Evolutionary conservation across 2,329 filamentous ascomycete species (phyloP).

Genomic region (Colletotrichum filicis): DNA sequence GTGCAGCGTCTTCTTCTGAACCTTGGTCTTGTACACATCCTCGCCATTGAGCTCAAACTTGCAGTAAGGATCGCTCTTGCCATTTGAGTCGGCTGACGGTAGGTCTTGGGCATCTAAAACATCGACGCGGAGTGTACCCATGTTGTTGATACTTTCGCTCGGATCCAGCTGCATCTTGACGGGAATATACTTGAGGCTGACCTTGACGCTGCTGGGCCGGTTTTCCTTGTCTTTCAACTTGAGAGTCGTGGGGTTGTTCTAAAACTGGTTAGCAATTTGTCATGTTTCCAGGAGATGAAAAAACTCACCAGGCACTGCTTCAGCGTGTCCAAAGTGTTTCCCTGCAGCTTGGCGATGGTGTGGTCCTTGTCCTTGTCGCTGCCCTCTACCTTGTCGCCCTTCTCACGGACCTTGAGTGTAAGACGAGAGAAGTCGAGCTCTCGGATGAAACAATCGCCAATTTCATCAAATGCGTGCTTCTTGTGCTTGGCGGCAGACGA

Average conservation of each 20-base stretch:
- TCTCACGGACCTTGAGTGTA: conserved; percentile 86
- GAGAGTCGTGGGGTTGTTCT: conserved; percentile 91
- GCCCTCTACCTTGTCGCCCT: conserved; percentile 72
- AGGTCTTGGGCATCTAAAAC: conserved; percentile 87
- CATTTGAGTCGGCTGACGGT: conserved; percentile 94
- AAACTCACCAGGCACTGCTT: conserved; percentile 83
- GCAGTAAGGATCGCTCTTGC: conserved; percentile 96
- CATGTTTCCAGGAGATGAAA: neutral
- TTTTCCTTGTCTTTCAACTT: conserved; percentile 84
- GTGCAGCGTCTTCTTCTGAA: conserved; percentile 95
- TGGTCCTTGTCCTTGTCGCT: conserved; percentile 78
- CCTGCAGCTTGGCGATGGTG: conserved; percentile 83
- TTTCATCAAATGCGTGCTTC: conserved; percentile 84
- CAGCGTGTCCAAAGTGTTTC: conserved; percentile 86
- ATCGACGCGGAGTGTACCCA: conserved; percentile 94
- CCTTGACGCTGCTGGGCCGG: conserved; percentile 80
- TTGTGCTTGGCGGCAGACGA: conserved; percentile 80
- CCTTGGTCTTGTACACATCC: conserved; percentile 94
- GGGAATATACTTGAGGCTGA: conserved; percentile 94
- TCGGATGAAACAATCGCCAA: conserved; percentile 94
- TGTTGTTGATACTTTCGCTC: conserved; percentile 98
- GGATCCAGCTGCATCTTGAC: conserved; percentile 94
- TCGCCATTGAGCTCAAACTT: conserved; percentile 92
- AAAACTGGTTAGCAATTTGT: neutral
- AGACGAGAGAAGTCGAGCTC: conserved; percentile 97